Percentiles rank a stretch among this genome's conserved stretches.
Evolutionary conservation across 2,329 filamentous ascomycete species (phyloP).

Genomic region (Aureobasidium mangrovei): DNA sequence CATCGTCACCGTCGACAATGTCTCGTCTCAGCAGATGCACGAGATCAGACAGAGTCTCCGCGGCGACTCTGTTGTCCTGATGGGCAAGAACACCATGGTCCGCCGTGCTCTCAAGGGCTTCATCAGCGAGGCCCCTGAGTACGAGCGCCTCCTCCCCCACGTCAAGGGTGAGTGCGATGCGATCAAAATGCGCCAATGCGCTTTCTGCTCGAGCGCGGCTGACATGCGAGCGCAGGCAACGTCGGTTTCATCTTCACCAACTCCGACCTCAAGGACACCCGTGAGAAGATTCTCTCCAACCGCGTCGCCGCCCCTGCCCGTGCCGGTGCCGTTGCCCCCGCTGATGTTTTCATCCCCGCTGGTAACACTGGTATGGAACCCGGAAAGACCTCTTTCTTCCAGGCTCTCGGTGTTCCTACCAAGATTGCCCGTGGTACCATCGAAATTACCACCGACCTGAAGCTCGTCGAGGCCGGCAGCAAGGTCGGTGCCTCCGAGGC

Average conservation of each 20-base stretch:
- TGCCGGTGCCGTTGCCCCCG: slow-evolving; percentile 91
- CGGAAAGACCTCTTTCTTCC: slow-evolving; percentile 99
- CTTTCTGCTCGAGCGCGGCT: slow-evolving; percentile 62
- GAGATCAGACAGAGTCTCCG: slow-evolving; percentile 93
- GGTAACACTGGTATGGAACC: slow-evolving; percentile 99
- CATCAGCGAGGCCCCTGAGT: slow-evolving; percentile 82
- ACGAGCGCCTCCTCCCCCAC: slow-evolving; percentile 92
- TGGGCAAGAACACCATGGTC: slow-evolving; percentile 99
- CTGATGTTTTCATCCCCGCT: slow-evolving; percentile 88
- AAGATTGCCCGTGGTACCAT: slow-evolving; percentile 99
- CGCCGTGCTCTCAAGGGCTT: slow-evolving; percentile 97
- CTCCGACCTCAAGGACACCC: slow-evolving; percentile 79
- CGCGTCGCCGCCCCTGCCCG: slow-evolving; percentile 95
- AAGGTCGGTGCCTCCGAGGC: slow-evolving; percentile 99
- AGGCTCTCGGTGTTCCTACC: slow-evolving; percentile 99
- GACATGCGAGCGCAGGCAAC: slow-evolving; percentile 52
- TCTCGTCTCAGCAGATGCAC: slow-evolving; percentile 99
- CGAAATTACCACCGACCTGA: slow-evolving; percentile 96
- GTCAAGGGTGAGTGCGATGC: slow-evolving; percentile 56
- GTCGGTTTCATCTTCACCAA: slow-evolving; percentile 99
- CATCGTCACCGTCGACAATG: slow-evolving; percentile 88
- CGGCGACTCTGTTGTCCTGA: slow-evolving; percentile 86
- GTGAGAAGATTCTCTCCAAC: slow-evolving; percentile 92
- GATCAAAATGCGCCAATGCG: slow-evolving; percentile 58
- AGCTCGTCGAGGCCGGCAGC: slow-evolving; percentile 84